Conservation (phyloP, 352 stramenopile genomes). For the Phytophthora syringae region DNA sequence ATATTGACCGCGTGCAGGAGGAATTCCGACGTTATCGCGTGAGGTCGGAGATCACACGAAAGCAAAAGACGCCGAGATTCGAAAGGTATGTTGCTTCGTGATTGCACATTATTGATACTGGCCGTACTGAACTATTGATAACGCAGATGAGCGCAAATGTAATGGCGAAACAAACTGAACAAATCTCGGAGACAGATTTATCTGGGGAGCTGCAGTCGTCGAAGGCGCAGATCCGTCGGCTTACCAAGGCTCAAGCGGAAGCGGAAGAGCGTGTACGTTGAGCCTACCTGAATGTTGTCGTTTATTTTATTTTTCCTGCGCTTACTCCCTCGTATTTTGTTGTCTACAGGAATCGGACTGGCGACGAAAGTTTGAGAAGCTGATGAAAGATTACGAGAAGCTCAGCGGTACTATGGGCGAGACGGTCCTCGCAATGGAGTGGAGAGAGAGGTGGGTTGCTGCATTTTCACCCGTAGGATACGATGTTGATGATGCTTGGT, state of each 20-base stretch:
- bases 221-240: conserved; percentile 72
- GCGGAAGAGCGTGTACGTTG: conserved; percentile 75
- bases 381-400: conserved; percentile 88
- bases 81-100: conserved; percentile 59
- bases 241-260: conserved; percentile 78
- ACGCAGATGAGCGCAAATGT: conserved; percentile 82
- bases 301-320: neutral
- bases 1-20: conserved; percentile 83
- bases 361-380: conserved; percentile 86
- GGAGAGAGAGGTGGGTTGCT: conserved; percentile 66
- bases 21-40: conserved; percentile 90
- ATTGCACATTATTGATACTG: neutral
- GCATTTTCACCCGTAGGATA: neutral
- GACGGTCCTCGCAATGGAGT: conserved; percentile 84
- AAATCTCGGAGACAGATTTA: conserved; percentile 82
- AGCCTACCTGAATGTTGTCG: neutral
- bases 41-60: conserved; percentile 87
- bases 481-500: neutral
- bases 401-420: conserved; percentile 87
- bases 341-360: conserved; percentile 69
- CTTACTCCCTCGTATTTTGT: neutral
- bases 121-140: neutral
- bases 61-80: conserved; percentile 88
- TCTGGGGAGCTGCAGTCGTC: conserved; percentile 72
- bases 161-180: conserved; percentile 75